Base-by-base conservation (phyloP, 345 rosid species). In the Limnanthes douglasii region DNA sequence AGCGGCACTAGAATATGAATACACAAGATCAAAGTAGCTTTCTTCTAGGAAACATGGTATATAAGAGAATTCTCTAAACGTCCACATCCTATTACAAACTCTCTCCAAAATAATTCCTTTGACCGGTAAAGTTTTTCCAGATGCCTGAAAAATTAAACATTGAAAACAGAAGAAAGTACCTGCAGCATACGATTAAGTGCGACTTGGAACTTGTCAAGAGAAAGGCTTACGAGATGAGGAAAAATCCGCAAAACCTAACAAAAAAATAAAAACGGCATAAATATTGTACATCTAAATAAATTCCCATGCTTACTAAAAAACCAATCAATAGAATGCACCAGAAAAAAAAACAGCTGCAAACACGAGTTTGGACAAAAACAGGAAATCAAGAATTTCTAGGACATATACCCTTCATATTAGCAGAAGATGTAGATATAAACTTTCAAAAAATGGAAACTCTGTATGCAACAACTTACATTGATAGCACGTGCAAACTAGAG, bases 191-290 rank as follows among this genome's bases (percentile, higher is more conserved):
- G 77, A 50, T 68, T 45, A 57, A 90, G 85, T 37, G 75, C 94
- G 45, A 56, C 64, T 62, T 80, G 95, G 60, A 84, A 84, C 56
- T 72, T 83, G 20, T 74, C 98, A 39, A 41, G 58, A 19, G 75
- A 66, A 68, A 90, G 95, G 70, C 69, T 90, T 43, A 90, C 73
- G 46, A 90, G 46, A 51, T 56, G 70, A 11, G 94, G 86, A 30
- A 84, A 83, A 8, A 64, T 41, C 37, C 37, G 56, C 65, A 83
- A 41, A 54, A 84, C 70, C 98, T 81, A 63, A 43, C 44, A 40
- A 44, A 44, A 48, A 20, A 6, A n/a, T n/a, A n/a, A n/a, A n/a
- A n/a, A 16, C 30, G 6, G 12, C 5, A 34, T 12, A 37, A 24
- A 22, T 38, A 48, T 18, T 4, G n/a, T n/a, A n/a, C n/a, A n/a